A percentile compares a stretch with the other conserved stretches of the same genome.
Evolutionary conservation across 2,329 filamentous ascomycete species (phyloP).

Genomic region (Ceratocystis destructans): DNA sequence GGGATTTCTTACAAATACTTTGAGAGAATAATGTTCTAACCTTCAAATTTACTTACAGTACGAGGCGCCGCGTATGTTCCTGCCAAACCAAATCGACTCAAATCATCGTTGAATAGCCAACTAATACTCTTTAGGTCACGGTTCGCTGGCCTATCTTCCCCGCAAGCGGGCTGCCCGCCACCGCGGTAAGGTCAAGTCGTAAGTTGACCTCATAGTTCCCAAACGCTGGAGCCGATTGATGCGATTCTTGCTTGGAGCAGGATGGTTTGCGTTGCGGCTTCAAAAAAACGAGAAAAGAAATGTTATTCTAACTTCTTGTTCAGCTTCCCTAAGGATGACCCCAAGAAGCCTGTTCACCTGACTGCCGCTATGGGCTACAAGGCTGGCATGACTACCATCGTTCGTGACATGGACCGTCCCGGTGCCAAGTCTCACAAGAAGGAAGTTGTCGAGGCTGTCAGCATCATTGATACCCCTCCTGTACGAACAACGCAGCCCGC

Average conservation of each 20-base stretch:
- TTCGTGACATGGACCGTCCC: slow-evolving; percentile 96
- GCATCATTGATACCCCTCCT: slow-evolving; percentile 83
- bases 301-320: not conserved
- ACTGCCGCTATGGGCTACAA: slow-evolving; percentile 99
- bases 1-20: too few relatives aligned
- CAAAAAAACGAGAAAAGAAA: too few relatives aligned
- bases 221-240: too few relatives aligned
- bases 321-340: slow-evolving; percentile 99
- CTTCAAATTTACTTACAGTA: slow-evolving; percentile 28
- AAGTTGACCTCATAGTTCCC: slow-evolving; percentile 32
- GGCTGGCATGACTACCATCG: slow-evolving; percentile 99
- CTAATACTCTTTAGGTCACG: slow-evolving; percentile 41
- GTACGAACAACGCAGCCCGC: slow-evolving; percentile 80
- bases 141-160: slow-evolving; percentile 76
- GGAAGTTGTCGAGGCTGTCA: slow-evolving; percentile 81
- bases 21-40: slow-evolving; percentile 11
- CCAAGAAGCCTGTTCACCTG: slow-evolving; percentile 98
- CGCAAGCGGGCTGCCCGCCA: slow-evolving; percentile 89
- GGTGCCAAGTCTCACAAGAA: slow-evolving; percentile 99
- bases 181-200: slow-evolving; percentile 97
- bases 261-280: too few relatives aligned
- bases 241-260: too few relatives aligned
- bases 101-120: not conserved
- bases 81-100: not conserved
- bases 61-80: slow-evolving; percentile 60